Base-by-base conservation (phyloP, 495 filamentous ascomycete species). In the Neurospora sp. region DNA sequence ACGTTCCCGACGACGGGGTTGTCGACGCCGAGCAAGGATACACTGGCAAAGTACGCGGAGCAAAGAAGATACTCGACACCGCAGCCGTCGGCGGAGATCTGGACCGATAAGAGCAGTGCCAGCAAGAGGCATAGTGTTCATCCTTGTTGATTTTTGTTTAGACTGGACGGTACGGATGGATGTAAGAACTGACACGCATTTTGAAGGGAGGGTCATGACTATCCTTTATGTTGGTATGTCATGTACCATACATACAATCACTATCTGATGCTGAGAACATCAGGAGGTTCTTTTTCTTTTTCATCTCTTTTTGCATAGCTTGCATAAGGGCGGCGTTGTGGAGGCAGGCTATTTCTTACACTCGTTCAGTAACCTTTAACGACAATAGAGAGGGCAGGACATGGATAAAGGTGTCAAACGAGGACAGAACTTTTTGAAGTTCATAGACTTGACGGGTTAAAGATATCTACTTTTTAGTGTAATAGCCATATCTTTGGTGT, bases 21-120 rank as follows among this genome's bases (percentile, higher is more conserved):
- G 31, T 70, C 70, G 37, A 69, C 70, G 28, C 71, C 70, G 34
- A 75, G 71, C 40, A 79, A 66, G 54, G 54, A 66, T 34, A 66
- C 54, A 15, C 54, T 66, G 54, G 54, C 54, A 15, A 66, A 66
- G 78, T 45, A 43, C 24, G 10, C 75, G 70, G 37, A 78, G 73
- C 66, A 43, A 59, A 72, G 72, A 24, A 74, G 73, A 45, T 70
- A 62, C 42, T 43, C 43, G 24, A 73, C 72, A 19, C 72, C 72
- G 13, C 69, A 70, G 24, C 66, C 69, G 28, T 66, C 54, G 54
- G 15, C 15, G 28, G 54, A 66, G 54, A 66, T 19, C 28, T 66
- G 54, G 54, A 19, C 54, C 9, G 15, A 19, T 34, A 66, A 66
- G 54, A 66, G 54, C 54, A 66, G 15, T 34, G 54, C 24, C 34